Base-by-base conservation (phyloP, 1,284 basidiomycete species). In the Ustilago trichophora region DNA sequence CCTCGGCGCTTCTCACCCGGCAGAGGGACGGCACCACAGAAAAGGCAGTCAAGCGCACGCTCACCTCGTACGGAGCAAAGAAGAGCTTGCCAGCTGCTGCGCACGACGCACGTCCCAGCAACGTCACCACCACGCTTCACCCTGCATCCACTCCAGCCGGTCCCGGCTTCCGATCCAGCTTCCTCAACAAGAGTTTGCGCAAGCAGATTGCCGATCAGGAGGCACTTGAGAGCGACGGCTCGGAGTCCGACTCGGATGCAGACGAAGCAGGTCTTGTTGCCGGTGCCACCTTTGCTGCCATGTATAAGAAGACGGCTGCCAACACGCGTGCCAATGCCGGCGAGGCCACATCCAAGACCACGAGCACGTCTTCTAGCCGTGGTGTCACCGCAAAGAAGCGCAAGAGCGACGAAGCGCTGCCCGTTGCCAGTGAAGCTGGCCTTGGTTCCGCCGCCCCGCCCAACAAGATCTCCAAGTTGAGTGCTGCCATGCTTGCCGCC, bases 121-220 rank as follows among this genome's bases (percentile, higher is more conserved):
- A 55, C 22, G 36, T 37, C 16, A 62, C 57, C 36, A 47, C 58
- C n/a, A 52, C 49, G 0, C 12, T 68, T 10, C 60, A 58, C 32
- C 60, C 66, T n/a, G 49, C 60, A n/a, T 69, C 66, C 4, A 69
- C 66, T 12, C 66, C 66, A 21, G 66, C 66, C 10, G 66, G 66
- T 3, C 59, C 66, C 10, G 52, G 59, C 19, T 69, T 64, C 60
- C 66, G 67, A 16, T 66, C 62, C 26, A 78, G 72, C 48, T 78
- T 78, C 65, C 71, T 78, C 41, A 76, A 74, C 67, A 78, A 78
- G 65, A 78, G 76, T 34, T 26, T 78, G 46, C 66, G 68, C 31
- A 71, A 75, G 44, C 72, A 69, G 34, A 65, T 71, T n/a, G 68
- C 70, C 11, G 73, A 72, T 31, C 65, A 63, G 34, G 60, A 71